phyloP scores from a whole-genome alignment of 2,329 filamentous ascomycete species.

The Phyllosticta citriasiana region DNA sequence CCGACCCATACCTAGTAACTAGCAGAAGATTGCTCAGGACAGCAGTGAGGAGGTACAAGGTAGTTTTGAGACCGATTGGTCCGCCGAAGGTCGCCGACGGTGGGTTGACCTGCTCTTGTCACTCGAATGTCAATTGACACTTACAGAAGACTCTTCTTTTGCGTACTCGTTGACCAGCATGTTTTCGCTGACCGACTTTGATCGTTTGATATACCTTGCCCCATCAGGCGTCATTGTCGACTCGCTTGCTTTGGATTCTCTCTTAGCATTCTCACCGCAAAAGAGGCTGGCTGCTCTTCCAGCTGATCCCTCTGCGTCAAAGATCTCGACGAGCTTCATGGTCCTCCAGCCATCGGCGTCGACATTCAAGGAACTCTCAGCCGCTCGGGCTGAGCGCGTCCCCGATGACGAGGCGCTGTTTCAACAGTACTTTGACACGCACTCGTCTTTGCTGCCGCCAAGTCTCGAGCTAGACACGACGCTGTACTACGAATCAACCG shows the following conservation, averaged over 20 bases:
- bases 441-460: conserved; percentile 22
- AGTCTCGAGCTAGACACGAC: conserved; percentile 27
- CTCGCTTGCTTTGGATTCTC: conserved; percentile 35
- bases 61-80: conserved; percentile 35
- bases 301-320: conserved; percentile 20
- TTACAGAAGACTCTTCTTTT: conserved; percentile 12
- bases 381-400: conserved; percentile 17
- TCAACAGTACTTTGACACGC: conserved; percentile 21
- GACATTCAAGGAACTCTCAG: conserved; percentile 22
- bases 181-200: conserved; percentile 35
- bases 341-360: conserved; percentile 27
- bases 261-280: conserved; percentile 31
- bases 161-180: conserved; percentile 37
- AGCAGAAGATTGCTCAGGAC: conserved; percentile 35
- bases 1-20: conserved; percentile 34
- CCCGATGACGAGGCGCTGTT: conserved; percentile 25
- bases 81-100: conserved; percentile 28
- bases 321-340: conserved; percentile 28
- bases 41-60: conserved; percentile 36
- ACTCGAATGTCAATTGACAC: not conserved
- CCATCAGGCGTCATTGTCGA: conserved; percentile 37
- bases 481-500: conserved; percentile 26
- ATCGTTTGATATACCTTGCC: conserved; percentile 35
- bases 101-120: conserved; percentile 10
- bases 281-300: conserved; percentile 27